Conservation (phyloP, 129 eudicot species). For the Sambucus nigra region DNA sequence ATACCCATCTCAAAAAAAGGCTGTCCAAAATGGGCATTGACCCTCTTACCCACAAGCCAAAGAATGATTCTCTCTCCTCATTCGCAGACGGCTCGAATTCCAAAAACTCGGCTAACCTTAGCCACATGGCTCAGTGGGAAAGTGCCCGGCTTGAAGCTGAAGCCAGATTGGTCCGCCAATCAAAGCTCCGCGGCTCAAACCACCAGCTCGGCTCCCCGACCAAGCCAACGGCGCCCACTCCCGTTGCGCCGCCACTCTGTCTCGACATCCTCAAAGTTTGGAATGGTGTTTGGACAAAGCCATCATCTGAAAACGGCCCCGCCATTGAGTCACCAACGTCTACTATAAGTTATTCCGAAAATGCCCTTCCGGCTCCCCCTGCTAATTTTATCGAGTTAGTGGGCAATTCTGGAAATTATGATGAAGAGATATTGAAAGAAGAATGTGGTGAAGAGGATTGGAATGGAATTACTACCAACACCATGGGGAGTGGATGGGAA, state of each 20-base stretch:
- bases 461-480: slow-evolving; percentile 6
- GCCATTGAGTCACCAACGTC: slow-evolving; percentile 67
- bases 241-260: slow-evolving; percentile 12
- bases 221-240: slow-evolving; percentile 2
- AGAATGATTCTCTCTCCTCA: slow-evolving; percentile 21
- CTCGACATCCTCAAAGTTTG: slow-evolving; percentile 60
- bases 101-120: slow-evolving; percentile 58
- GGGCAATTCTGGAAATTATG: slow-evolving; percentile 42
- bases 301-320: not conserved
- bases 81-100: slow-evolving; percentile 15
- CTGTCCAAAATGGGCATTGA: slow-evolving; percentile 35
- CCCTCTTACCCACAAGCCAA: slow-evolving; percentile 41
- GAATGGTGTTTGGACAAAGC: slow-evolving; percentile 38
- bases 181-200: slow-evolving; percentile 34
- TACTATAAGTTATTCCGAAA: slow-evolving; percentile 45
- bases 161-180: slow-evolving; percentile 64
- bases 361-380: slow-evolving; percentile 14
- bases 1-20: slow-evolving; percentile 36
- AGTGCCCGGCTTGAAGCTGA: slow-evolving; percentile 96
- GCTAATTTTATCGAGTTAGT: slow-evolving; percentile 39
- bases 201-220: slow-evolving; percentile 5
- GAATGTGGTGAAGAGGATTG: slow-evolving; percentile 27
- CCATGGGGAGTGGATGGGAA: too few relatives aligned
- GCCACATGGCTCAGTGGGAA: slow-evolving; percentile 99
- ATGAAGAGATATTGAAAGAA: slow-evolving; percentile 23